Evolutionary conservation across 2,329 filamentous ascomycete species (phyloP).

Genomic region (Aphanocladium album): DNA sequence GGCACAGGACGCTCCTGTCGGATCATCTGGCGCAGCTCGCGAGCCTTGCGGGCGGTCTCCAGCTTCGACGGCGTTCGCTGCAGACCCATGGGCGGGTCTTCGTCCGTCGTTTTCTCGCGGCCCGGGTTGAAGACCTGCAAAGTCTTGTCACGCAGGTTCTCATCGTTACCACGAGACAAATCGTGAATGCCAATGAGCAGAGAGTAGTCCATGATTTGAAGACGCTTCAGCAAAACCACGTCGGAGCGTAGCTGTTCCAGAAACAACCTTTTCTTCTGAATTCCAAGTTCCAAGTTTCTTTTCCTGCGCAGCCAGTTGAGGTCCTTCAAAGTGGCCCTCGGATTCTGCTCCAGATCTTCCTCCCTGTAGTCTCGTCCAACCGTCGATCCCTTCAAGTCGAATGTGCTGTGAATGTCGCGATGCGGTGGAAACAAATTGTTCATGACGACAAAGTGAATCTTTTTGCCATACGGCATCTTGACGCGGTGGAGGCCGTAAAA

Average conservation of each 20-base stretch:
- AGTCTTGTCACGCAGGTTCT: slow-evolving; percentile 85
- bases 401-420: slow-evolving; percentile 93
- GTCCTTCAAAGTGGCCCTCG: slow-evolving; percentile 89
- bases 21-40: slow-evolving; percentile 86
- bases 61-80: slow-evolving; percentile 89
- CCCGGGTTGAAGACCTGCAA: slow-evolving; percentile 91
- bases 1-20: slow-evolving; percentile 91
- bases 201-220: slow-evolving; percentile 99
- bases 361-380: slow-evolving; percentile 88
- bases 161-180: slow-evolving; percentile 82
- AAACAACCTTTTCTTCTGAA: slow-evolving; percentile 82
- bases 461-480: slow-evolving; percentile 96
- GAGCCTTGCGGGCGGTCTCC: slow-evolving; percentile 84
- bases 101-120: slow-evolving; percentile 53
- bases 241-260: slow-evolving; percentile 84
- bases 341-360: slow-evolving; percentile 81
- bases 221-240: slow-evolving; percentile 75
- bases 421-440: slow-evolving; percentile 98
- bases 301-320: slow-evolving; percentile 91
- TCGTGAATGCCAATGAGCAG: slow-evolving; percentile 93
- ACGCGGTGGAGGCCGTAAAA: slow-evolving; percentile 97
- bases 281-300: slow-evolving; percentile 79
- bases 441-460: slow-evolving; percentile 99
- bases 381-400: slow-evolving; percentile 94
- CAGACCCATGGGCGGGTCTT: slow-evolving; percentile 61